Conservation (phyloP, 2,329 filamentous ascomycete species). For the Sporothrix curviconia region DNA sequence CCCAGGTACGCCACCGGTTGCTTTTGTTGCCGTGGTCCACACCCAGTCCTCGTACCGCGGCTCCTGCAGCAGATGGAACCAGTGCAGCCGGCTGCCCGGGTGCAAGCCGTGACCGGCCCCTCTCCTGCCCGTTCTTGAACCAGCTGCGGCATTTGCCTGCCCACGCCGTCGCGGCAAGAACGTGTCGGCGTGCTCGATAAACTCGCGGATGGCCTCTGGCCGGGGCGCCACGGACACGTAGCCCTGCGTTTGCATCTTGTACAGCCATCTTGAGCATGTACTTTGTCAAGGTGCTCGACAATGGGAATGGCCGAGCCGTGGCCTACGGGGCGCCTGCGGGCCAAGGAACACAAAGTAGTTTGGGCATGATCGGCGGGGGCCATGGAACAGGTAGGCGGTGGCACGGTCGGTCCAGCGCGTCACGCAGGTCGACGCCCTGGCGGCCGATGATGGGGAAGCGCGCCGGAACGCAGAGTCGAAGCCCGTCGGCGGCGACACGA, state of each 20-base stretch:
- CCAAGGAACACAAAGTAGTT: conserved; percentile 22
- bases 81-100: conserved; percentile 19
- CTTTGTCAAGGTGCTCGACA: conserved; percentile 25
- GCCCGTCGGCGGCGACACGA: conserved; percentile 35
- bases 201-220: conserved; percentile 20
- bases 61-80: conserved; percentile 16
- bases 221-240: conserved; percentile 22
- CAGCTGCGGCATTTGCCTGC: conserved; percentile 24
- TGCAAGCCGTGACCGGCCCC: conserved; percentile 17
- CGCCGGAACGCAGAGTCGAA: conserved; percentile 28
- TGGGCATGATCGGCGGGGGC: conserved; percentile 15
- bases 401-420: conserved; percentile 20
- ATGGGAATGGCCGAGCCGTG: conserved; percentile 22
- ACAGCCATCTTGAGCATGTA: conserved; percentile 26
- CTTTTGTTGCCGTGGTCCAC: conserved; percentile 40
- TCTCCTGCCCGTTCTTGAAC: conserved; percentile 23
- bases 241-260: conserved; percentile 26
- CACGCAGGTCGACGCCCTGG: conserved; percentile 11
- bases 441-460: conserved; percentile 26
- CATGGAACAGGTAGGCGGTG: conserved; percentile 18
- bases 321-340: conserved; percentile 20
- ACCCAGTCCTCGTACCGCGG: conserved; percentile 19
- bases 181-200: conserved; percentile 24
- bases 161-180: conserved; percentile 29
- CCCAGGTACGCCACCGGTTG: conserved; percentile 37